Percentiles rank a stretch among this genome's conserved stretches.
Conservation (phyloP, 1,284 basidiomycete genomes). For the Omphalotus olearius region DNA sequence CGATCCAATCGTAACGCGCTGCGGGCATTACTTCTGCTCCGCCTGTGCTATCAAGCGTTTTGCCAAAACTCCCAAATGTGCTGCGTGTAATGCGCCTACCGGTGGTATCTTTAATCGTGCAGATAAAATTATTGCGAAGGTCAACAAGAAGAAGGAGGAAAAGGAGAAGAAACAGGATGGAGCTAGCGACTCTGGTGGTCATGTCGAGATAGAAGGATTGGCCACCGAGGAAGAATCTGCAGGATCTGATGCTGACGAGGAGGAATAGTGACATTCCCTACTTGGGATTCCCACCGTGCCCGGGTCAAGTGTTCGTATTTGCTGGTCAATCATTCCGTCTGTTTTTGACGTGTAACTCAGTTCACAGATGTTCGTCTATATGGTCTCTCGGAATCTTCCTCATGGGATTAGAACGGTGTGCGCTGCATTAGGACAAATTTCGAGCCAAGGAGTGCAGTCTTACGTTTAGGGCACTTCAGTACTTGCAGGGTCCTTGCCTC, state of each 20-base stretch:
- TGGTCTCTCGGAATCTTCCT: too few species aligned
- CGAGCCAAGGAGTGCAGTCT: too few species aligned
- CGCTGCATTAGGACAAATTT: too few species aligned
- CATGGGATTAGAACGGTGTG: too few species aligned
- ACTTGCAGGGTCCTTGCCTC: too few species aligned
- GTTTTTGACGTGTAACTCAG: too few species aligned
- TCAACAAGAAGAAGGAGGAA: conserved; percentile 58
- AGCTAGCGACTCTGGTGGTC: conserved; percentile 35
- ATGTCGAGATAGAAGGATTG: conserved; percentile 64
- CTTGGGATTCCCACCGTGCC: too few species aligned
- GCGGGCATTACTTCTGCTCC: conserved; percentile 97
- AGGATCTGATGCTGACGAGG: conserved; percentile 28
- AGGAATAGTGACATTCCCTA: conserved; percentile 5
- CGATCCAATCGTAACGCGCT: conserved; percentile 93
- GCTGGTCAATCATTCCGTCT: too few species aligned
- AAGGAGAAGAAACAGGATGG: conserved; percentile 43
- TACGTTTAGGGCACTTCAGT: too few species aligned
- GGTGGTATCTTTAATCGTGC: conserved; percentile 94
- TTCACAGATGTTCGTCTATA: too few species aligned
- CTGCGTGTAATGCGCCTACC: conserved; percentile 91
- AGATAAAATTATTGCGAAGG: conserved; percentile 76
- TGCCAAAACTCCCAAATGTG: conserved; percentile 91
- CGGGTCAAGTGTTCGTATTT: too few species aligned
- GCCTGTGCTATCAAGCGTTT: conserved; percentile 93
- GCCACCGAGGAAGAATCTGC: conserved; percentile 22